phyloP scores from a whole-genome alignment of 441 rosid genomes.

The Populus hybrid region DNA sequence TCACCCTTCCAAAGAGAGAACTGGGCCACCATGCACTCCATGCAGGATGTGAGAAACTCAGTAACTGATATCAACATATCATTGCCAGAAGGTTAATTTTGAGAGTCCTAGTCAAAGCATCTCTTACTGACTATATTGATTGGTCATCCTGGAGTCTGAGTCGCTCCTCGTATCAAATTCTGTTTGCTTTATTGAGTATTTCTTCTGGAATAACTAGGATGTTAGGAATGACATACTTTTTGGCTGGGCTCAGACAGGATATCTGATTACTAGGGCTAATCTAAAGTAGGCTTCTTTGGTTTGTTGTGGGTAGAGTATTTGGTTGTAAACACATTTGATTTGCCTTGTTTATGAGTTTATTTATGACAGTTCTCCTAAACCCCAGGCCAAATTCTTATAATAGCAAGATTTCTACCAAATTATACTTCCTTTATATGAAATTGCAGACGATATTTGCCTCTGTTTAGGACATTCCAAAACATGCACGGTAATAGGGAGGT shows the following conservation, averaged over 20 bases:
- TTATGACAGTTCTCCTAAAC: background rate
- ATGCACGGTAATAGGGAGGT: too few relatives aligned
- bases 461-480: too few relatives aligned
- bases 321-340: background rate
- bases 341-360: background rate
- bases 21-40: slow-evolving; percentile 41
- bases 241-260: background rate
- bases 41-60: slow-evolving; percentile 48
- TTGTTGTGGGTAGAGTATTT: slow-evolving; percentile 7
- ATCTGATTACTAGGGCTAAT: slow-evolving; percentile 10
- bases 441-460: too few relatives aligned
- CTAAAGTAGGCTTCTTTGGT: slow-evolving; percentile 1
- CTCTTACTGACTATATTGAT: slow-evolving; percentile 20
- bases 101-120: background rate
- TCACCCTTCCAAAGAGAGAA: slow-evolving; percentile 38
- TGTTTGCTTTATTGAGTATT: slow-evolving; percentile 14
- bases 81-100: slow-evolving; percentile 43
- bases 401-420: background rate
- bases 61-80: slow-evolving; percentile 75
- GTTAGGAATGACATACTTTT: slow-evolving; percentile 7
- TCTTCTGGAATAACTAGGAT: slow-evolving; percentile 11
- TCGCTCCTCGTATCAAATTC: background rate
- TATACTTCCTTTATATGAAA: background rate
- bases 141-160: background rate
- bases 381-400: background rate